These are phyloP conservation scores for Umbelopsis sp. DNA, from an alignment of 371 early-diverging fungal species.

Conservation along the genomic window DNA sequence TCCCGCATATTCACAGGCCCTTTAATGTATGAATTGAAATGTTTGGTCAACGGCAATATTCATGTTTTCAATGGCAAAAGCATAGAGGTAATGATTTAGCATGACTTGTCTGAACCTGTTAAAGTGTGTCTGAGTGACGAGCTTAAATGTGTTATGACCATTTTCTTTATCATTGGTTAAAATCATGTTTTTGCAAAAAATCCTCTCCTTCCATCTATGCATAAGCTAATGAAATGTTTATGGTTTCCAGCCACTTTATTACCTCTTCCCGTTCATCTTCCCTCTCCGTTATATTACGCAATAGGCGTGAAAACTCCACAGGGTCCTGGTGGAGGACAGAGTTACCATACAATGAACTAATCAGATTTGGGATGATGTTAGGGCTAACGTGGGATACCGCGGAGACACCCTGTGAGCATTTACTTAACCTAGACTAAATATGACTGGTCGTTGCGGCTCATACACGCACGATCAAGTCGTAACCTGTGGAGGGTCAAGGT, in stretches of 20 bases:
- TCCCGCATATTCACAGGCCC: not conserved
- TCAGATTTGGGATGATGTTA: not conserved
- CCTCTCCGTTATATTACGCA: not conserved
- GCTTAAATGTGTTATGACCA: too few relatives aligned
- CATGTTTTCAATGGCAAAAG: not conserved
- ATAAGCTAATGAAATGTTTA: not conserved
- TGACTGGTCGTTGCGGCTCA: not conserved
- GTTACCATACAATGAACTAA: too few relatives aligned
- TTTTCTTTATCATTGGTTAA: too few relatives aligned
- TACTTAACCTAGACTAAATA: not conserved
- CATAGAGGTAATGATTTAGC: constrained; percentile 1
- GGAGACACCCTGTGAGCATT: not conserved
- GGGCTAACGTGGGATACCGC: not conserved
- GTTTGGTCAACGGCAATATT: not conserved
- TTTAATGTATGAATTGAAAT: not conserved
- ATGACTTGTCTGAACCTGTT: not conserved
- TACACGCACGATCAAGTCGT: not conserved
- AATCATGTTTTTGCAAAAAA: too few relatives aligned
- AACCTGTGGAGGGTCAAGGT: not conserved
- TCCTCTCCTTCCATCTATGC: not conserved
- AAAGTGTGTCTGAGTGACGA: not conserved
- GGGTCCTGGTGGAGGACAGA: not conserved
- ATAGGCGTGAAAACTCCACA: not conserved
- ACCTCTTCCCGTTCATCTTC: not conserved
- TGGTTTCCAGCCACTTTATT: not conserved